phyloP scores from a whole-genome alignment of 257 asterid species.

The Cinchona pubescens region DNA sequence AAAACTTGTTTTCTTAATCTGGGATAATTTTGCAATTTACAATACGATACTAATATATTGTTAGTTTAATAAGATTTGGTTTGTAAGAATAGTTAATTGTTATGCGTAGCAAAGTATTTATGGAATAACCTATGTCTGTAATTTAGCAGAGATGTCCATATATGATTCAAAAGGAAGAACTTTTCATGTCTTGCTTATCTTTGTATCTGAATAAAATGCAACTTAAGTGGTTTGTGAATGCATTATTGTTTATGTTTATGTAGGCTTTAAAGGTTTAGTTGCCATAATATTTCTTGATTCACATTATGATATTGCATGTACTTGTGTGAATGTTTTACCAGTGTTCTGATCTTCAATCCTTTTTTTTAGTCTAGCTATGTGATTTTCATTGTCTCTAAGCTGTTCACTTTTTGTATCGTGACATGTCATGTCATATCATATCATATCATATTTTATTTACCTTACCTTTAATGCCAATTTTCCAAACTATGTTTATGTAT shows the following conservation, averaged over 20 bases:
- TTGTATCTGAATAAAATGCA: background rate
- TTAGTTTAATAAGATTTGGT: too few species aligned
- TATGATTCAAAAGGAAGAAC: background rate
- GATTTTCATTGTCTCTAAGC: too few species aligned
- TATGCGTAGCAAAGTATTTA: too few species aligned
- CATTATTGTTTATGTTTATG: background rate
- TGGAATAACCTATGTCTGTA: too few species aligned
- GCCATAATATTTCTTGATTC: background rate
- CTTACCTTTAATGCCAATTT: constrained; percentile 73
- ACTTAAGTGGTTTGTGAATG: background rate
- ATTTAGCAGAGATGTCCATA: too few species aligned
- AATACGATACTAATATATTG: too few species aligned
- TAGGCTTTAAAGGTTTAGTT: background rate
- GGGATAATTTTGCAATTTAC: too few species aligned
- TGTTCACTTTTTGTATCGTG: too few species aligned
- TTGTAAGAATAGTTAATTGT: too few species aligned
- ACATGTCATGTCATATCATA: background rate
- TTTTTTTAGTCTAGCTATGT: too few species aligned
- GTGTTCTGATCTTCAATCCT: too few species aligned
- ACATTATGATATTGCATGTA: background rate
- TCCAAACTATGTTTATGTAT: constrained; percentile 70
- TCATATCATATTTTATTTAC: background rate
- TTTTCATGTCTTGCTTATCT: background rate
- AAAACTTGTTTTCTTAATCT: too few species aligned
- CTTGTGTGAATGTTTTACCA: background rate